phyloP scores from a whole-genome alignment of 2,329 filamentous ascomycete genomes.

The Venturia aucupariae region DNA sequence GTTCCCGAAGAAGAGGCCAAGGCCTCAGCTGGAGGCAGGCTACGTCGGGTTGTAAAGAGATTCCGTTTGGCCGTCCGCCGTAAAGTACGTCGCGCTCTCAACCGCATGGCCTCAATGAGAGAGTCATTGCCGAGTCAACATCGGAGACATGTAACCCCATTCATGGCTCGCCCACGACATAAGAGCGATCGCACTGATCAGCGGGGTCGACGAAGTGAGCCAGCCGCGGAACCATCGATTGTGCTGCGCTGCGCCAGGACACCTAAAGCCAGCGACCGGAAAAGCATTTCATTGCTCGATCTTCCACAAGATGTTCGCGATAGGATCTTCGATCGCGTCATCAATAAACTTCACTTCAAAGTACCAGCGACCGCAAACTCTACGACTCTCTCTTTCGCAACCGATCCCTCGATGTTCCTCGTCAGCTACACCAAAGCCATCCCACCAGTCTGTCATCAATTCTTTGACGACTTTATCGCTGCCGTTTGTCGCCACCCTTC shows the following conservation, averaged over 20 bases:
- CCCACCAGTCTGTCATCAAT: background rate
- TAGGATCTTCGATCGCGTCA: background rate
- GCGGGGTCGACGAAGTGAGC: background rate
- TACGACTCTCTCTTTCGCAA: background rate
- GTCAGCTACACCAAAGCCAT: background rate
- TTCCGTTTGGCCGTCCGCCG: background rate
- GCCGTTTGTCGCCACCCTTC: background rate
- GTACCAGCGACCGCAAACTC: background rate
- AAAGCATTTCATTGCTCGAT: background rate
- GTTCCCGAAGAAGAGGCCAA: background rate
- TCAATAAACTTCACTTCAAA: background rate
- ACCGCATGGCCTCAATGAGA: background rate
- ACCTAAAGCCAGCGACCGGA: background rate
- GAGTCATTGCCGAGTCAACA: background rate
- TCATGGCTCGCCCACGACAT: background rate
- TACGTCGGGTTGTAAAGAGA: background rate
- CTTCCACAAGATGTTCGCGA: background rate
- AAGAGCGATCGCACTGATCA: background rate
- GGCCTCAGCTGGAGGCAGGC: background rate
- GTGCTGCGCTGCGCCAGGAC: background rate
- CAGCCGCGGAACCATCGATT: background rate
- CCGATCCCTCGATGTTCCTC: background rate
- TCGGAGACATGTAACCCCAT: background rate
- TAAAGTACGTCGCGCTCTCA: background rate
- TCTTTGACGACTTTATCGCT: background rate